Evolutionary conservation across 2,329 filamentous ascomycete species (phyloP).

Genomic region (Colletotrichum sp.): DNA sequence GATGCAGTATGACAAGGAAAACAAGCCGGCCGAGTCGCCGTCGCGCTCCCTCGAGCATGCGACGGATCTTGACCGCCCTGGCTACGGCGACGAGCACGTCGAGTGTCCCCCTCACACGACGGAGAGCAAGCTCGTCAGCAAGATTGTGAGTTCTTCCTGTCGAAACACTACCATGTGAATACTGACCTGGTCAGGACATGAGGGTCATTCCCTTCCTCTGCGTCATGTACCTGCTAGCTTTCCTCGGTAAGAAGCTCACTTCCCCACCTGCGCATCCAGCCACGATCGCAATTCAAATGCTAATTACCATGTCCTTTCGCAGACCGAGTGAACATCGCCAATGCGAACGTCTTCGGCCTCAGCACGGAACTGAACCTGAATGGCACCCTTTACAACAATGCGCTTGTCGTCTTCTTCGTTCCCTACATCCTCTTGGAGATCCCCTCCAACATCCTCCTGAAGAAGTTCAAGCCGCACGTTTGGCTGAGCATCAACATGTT

Average conservation of each 20-base stretch:
- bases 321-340: conserved; percentile 80
- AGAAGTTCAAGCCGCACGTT: conserved; percentile 59
- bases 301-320: neutral
- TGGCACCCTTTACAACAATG: conserved; percentile 72
- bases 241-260: conserved; percentile 52
- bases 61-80: conserved; percentile 10
- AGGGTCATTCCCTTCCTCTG: conserved; percentile 76
- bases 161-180: neutral
- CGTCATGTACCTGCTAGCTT: conserved; percentile 74
- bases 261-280: neutral
- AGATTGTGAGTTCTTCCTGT: conserved; percentile 52
- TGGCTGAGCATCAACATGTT: conserved; percentile 88
- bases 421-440: conserved; percentile 78
- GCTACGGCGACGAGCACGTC: conserved; percentile 3
- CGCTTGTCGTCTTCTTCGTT: conserved; percentile 82
- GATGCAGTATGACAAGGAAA: conserved; percentile 17
- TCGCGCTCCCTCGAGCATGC: conserved; percentile 12
- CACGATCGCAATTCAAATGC: neutral
- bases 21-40: conserved; percentile 1
- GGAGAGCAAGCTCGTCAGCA: conserved; percentile 69
- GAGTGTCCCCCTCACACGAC: conserved; percentile 60
- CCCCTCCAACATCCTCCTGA: conserved; percentile 48
- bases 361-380: conserved; percentile 66
- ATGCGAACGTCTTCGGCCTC: conserved; percentile 73
- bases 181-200: conserved; percentile 43